Evolutionary conservation across 345 rosid species (phyloP).

Genomic region (Eucalyptus grandis): DNA sequence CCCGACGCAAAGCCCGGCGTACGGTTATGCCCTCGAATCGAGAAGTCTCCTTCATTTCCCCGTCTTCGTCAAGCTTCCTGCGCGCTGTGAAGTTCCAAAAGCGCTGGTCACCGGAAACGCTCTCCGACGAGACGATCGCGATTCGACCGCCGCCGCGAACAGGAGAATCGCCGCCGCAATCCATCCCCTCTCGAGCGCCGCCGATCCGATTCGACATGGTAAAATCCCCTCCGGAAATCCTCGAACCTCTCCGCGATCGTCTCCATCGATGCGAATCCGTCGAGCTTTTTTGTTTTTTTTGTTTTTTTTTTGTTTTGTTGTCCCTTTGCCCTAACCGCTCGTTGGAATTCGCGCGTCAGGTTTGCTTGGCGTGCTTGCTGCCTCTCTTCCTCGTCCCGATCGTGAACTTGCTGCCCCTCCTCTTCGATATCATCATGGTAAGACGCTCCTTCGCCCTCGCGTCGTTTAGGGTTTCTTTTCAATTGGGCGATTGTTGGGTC

Average conservation of each 20-base stretch:
- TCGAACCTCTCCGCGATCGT: not conserved
- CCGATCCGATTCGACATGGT: not conserved
- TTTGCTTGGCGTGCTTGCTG: constrained; percentile 78
- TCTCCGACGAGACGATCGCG: not conserved
- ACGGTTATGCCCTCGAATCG: not conserved
- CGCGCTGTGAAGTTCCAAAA: not conserved
- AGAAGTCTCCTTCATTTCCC: not conserved
- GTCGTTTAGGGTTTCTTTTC: not conserved
- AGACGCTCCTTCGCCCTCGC: not conserved
- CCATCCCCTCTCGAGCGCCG: not conserved
- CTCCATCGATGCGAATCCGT: not conserved
- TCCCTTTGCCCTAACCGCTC: not conserved
- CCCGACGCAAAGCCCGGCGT: not conserved
- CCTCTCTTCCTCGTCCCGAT: constrained; percentile 93
- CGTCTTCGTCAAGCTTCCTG: not conserved
- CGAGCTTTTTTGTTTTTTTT: not conserved
- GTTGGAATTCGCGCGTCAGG: constrained; percentile 12
- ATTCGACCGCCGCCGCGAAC: not conserved
- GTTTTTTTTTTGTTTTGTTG: not conserved
- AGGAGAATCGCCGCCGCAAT: not conserved
- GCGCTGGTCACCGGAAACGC: not conserved
- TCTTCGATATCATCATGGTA: constrained; percentile 62
- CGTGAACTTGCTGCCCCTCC: constrained; percentile 64
- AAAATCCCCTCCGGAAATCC: not conserved
- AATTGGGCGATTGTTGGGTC: not conserved